Base-by-base conservation (phyloP, 805 yeast genomes). In the Tetrapisispora pingtungensis region DNA sequence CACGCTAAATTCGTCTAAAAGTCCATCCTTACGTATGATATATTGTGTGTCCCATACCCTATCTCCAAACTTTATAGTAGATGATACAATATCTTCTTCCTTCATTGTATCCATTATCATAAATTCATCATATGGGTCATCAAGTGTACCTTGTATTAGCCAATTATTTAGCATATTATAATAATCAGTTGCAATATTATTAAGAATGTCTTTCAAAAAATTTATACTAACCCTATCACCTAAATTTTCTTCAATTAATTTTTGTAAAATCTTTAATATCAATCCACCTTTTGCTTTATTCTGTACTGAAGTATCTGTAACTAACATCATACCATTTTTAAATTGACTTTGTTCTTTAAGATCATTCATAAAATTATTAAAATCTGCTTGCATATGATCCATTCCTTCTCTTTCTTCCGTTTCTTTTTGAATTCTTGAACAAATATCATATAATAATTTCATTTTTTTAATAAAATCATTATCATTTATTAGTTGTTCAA, bases 81-180 rank as follows among this genome's bases (percentile, higher is more conserved):
- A 40, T 27, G 41, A 17, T 26, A 43, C 46, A 19, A 43, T 44
- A 8, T 46, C 36, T 20, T 26, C 32, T 38, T 47, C 44, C 41
- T 51, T 49, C 54, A 56, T 53, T 2, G 64, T 57, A 46, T 62
- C 62, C 26, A 75, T 71, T n/a, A 93, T 76, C 56, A 88, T 65
- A 58, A 93, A 93, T 60, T 90, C 98, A 33, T 80, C 78, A 56
- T 77, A 78, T 0, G 85, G 86, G 53, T 93, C 98, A 49, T 76
- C 72, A 10, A 93, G 68, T 6, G 69, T 67, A 0, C 98, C 98
- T 40, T 71, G 66, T 4, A 73, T 70, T 15, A 90, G 69, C 98
- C 98, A 93, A n/a, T 66, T 58, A 52, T 83, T 80, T 10, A 93
- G 67, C 78, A 84, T 82, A 1, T 52, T 51, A 17, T 85, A 68